Evolutionary conservation across 106 monocot genomes (phyloP), one percentile per base, ranked within the genome.

Genomic region (Platanthera zijinensis): DNA sequence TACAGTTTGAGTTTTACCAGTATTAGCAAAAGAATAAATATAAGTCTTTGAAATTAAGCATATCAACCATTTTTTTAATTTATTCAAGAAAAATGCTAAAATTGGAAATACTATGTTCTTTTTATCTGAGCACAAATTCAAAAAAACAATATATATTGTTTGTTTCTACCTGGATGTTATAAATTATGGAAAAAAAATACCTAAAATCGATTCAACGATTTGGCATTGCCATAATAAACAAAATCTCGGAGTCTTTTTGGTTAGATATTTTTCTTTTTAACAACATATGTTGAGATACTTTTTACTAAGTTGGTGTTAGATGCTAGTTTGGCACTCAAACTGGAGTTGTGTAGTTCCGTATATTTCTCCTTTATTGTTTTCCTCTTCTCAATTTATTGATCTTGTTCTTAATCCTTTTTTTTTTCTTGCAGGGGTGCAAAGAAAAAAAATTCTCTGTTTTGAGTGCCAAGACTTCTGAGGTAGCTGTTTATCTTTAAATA

Each of bases 401-500:
- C 32, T 66, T 10, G 66, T 5, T 66, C 25, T 6, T 32, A 32
- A 32, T 32, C 32, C 17, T 0, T 66, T 32, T 30, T 30, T 30
- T 66, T 66, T 66, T 66, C 32, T 66, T 66, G 17, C 32, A 66
- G 66, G 32, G 66, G 66, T 30, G 10, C 21, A 61, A 61, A 11
- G 66, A 66, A 10, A 66, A 30, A 66, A 66, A 66, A 19, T 66
- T 66, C 11, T 12, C 11, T 66, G 9, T 4, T 66, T 30, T 66
- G 66, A 66, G 25, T 25, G 66, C 32, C 66, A 66, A 66, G 66
- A 30, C 66, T 66, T 11, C 25, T 30, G 66, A 66, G 66, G 66
- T 66, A 11, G 66, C 66, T 5, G 32, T 32, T 30, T 66, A 9
- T 66, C 32, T 66, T 66, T 13, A 66, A 39, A 10, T 32, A 5